Conservation (phyloP, 148 eudicot genomes). For the Persicaria tinctoria region DNA sequence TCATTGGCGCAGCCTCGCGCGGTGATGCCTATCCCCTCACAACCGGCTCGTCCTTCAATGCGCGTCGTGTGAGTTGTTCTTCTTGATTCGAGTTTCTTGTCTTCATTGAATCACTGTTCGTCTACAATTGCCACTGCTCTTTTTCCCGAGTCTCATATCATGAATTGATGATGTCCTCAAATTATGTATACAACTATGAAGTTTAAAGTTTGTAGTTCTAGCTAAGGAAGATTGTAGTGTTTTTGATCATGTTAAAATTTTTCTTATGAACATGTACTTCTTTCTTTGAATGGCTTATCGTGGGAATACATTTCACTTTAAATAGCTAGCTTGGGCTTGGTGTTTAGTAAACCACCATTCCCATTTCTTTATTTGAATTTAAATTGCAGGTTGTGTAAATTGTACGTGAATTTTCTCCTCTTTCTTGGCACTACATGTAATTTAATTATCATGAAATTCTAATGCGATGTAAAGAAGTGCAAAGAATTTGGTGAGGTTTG, state of each 20-base stretch:
- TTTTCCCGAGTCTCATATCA: neutral
- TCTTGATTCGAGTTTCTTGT: neutral
- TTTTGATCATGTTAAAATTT: neutral
- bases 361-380: too few species aligned
- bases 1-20: neutral
- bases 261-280: neutral
- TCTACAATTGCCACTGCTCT: neutral
- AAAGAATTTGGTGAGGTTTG: too few species aligned
- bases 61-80: conserved; percentile 40
- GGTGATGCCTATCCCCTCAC: conserved; percentile 25
- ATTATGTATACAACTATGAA: neutral
- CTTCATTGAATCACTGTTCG: neutral
- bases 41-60: conserved; percentile 31
- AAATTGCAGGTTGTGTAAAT: too few species aligned
- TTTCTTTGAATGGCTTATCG: neutral
- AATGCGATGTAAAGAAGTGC: too few species aligned
- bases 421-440: too few species aligned
- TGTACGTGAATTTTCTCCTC: too few species aligned
- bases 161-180: neutral
- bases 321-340: too few species aligned
- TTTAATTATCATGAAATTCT: too few species aligned
- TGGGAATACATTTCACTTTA: neutral
- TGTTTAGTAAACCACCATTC: too few species aligned
- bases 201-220: neutral
- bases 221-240: neutral